Percentiles rank a stretch among this genome's conserved stretches.
These are phyloP conservation scores for Lavandula angustifolia DNA, from an alignment of 257 asterid species.

Conservation along the genomic window DNA sequence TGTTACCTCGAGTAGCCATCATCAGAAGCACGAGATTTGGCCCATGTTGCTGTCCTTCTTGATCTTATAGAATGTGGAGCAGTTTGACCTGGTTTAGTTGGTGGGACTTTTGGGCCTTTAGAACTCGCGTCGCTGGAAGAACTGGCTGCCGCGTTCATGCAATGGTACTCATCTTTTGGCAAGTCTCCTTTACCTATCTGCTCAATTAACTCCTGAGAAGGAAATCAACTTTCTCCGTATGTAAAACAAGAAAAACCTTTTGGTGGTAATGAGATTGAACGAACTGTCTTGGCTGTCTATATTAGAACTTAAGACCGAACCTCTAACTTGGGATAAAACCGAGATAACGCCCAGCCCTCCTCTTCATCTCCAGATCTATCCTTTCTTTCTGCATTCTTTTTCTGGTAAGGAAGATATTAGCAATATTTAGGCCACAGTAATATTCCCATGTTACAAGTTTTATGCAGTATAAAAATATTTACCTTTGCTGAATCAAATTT, in stretches of 20 bases:
- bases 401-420: conserved; percentile 55
- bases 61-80: conserved; percentile 86
- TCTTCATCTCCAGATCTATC: conserved; percentile 81
- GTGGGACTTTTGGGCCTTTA: conserved; percentile 44
- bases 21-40: conserved; percentile 72
- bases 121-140: conserved; percentile 33
- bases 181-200: conserved; percentile 73
- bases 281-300: conserved; percentile 6
- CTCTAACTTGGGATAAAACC: conserved; percentile 93
- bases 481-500: conserved; percentile 94
- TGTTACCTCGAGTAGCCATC: conserved; percentile 87
- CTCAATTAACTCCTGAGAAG: conserved; percentile 73
- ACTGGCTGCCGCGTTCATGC: conserved; percentile 56
- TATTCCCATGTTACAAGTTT: conserved; percentile 7
- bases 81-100: conserved; percentile 47
- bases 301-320: conserved; percentile 42
- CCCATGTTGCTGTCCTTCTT: conserved; percentile 95
- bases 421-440: conserved; percentile 39
- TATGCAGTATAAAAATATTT: conserved; percentile 21
- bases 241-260: conserved; percentile 2
- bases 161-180: conserved; percentile 75
- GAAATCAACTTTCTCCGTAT: conserved; percentile 19
- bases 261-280: conserved; percentile 1
- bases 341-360: conserved; percentile 85
- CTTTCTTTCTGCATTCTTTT: conserved; percentile 77